Conservation (phyloP, 1,284 basidiomycete genomes). For the Naganishia liquefaciens region DNA sequence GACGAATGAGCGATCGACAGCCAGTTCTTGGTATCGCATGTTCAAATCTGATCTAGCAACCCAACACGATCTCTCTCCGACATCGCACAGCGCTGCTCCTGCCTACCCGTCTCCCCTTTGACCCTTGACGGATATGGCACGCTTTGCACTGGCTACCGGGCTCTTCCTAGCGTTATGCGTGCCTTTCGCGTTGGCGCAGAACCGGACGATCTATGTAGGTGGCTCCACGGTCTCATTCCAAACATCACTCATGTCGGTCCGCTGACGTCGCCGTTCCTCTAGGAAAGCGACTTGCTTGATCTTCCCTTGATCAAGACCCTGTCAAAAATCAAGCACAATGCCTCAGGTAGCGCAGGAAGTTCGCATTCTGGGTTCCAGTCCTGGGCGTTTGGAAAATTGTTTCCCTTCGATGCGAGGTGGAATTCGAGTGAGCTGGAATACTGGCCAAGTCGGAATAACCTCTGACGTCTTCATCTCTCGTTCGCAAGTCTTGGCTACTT, state of each 20-base stretch:
- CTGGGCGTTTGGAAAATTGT: slow-evolving; percentile 32
- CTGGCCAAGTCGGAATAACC: too few relatives aligned
- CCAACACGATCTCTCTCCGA: too few relatives aligned
- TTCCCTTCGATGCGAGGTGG: slow-evolving; percentile 34
- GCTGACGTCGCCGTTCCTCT: background rate
- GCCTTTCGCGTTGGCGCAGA: slow-evolving; percentile 15
- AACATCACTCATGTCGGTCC: background rate
- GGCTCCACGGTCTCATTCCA: background rate
- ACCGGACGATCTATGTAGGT: slow-evolving; percentile 22
- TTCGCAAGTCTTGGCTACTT: slow-evolving; percentile 67
- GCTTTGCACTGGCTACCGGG: background rate
- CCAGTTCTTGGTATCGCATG: too few relatives aligned
- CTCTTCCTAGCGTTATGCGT: slow-evolving; percentile 3
- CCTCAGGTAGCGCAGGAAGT: background rate
- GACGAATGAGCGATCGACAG: background rate
- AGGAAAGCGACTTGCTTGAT: slow-evolving; percentile 27
- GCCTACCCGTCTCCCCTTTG: too few relatives aligned
- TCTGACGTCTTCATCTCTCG: too few relatives aligned
- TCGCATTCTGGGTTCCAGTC: slow-evolving; percentile 25
- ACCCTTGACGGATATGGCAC: background rate
- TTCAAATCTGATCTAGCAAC: too few relatives aligned
- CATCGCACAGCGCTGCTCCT: too few relatives aligned
- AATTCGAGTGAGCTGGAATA: slow-evolving; percentile 27
- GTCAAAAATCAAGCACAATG: slow-evolving; percentile 22
- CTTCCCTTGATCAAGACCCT: slow-evolving; percentile 15